Base-by-base conservation (phyloP, 495 filamentous ascomycete genomes). In the Penicillium pancosmium region DNA sequence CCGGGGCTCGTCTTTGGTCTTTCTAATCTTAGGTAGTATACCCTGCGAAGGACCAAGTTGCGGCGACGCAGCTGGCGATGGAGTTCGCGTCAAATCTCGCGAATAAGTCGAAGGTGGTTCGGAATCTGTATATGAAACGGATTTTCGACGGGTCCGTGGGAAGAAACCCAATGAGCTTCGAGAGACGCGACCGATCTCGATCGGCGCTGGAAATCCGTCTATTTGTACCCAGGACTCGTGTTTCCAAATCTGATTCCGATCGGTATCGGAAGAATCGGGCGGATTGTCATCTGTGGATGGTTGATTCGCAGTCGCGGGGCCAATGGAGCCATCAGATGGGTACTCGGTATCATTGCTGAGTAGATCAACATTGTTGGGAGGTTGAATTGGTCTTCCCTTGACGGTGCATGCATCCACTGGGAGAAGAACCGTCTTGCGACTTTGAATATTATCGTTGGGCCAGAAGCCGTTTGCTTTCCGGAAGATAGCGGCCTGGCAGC, bases 371-470 rank as follows among this genome's bases (percentile, higher is more conserved):
- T 67, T 59, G 46, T 71, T 61, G 21, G 65, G 43, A 23, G 62
- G 55, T 31, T 52, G 60, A 36, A 76, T 52, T 33, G 75, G 75
- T 41, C 86, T 83, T 11, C 94, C 94, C 65, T 92, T 93, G 36
- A 92, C 83, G 21, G 86, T 86, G 70, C 94, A 97, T 10, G 89
- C 89, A 67, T 97, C 94, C 12, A 98, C 92, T 3, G 94, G 94
- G 27, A 98, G 72, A 9, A 96, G 78, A 15, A 98, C 80, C 18
- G 83, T 86, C 62, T 91, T 91, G 41, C 92, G 86, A 52, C 85
- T 83, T 68, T 97, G 93, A 36, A 97, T 88, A 55, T 83, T 88
- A 68, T 97, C 95, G 57, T 91, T 91, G 8, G 91, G 90, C 94
- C 94, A 98, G 63, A 98, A 83, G 16, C 93, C 85, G 67, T 98